Conservation (phyloP, 306 rosid species). For the Vigna hirtella region DNA sequence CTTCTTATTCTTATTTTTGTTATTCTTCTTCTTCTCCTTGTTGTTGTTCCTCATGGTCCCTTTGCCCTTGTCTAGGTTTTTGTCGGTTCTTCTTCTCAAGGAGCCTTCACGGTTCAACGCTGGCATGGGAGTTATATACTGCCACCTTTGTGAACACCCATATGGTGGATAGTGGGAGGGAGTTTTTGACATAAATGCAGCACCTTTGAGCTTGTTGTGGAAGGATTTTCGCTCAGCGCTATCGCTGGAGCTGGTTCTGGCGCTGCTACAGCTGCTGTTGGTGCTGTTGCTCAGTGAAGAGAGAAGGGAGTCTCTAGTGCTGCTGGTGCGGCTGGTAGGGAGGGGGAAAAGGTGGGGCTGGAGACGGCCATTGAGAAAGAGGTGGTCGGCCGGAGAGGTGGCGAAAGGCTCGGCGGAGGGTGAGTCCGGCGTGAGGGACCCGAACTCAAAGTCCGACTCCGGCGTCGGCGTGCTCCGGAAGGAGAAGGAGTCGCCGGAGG, state of each 20-base stretch:
- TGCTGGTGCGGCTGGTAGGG: constrained; percentile 40
- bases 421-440: constrained; percentile 70
- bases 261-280: constrained; percentile 77
- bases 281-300: constrained; percentile 86
- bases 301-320: constrained; percentile 65
- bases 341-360: constrained; percentile 79
- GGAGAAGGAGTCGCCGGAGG: constrained; percentile 67
- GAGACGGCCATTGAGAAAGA: constrained; percentile 87
- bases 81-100: constrained; percentile 46
- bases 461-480: constrained; percentile 72
- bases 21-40: neutral
- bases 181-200: neutral
- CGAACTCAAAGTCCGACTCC: constrained; percentile 76
- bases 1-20: neutral
- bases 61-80: neutral
- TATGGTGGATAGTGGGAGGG: neutral
- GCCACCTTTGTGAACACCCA: constrained; percentile 67
- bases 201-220: constrained; percentile 22
- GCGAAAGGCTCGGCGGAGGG: constrained; percentile 61
- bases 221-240: constrained; percentile 55
- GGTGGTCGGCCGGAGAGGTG: constrained; percentile 82
- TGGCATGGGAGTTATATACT: constrained; percentile 71
- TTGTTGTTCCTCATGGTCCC: neutral
- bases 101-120: constrained; percentile 63
- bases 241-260: constrained; percentile 80